These are phyloP conservation scores for Cladophialophora carrionii DNA, from an alignment of 2,329 filamentous ascomycete genomes.

Conservation along the genomic window DNA sequence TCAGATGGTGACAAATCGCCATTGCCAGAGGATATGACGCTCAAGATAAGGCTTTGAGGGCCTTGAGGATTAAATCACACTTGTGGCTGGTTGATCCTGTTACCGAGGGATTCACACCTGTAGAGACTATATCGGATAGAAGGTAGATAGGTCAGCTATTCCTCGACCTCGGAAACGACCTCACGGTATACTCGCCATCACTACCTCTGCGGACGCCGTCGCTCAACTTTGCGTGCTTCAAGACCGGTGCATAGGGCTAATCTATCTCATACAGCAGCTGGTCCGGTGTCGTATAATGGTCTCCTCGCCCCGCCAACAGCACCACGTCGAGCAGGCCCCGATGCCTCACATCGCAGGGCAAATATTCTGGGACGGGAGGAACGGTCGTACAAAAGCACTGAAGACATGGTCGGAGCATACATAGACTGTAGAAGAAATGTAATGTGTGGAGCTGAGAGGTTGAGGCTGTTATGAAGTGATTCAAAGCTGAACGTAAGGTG, in stretches of 20 bases:
- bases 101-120: background rate
- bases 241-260: too few species aligned
- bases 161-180: constrained; percentile 19
- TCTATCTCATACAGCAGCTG: constrained; percentile 39
- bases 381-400: background rate
- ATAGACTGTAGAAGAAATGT: background rate
- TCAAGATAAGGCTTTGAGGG: background rate
- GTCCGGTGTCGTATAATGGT: constrained; percentile 20
- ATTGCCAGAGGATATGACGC: background rate
- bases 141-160: background rate
- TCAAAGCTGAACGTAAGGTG: background rate
- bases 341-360: too few species aligned
- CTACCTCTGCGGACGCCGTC: constrained; percentile 36
- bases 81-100: background rate
- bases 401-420: background rate
- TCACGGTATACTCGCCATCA: constrained; percentile 39
- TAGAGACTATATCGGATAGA: background rate
- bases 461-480: background rate
- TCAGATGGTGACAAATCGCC: background rate
- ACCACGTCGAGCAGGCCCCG: constrained; percentile 41
- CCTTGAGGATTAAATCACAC: background rate
- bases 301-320: constrained; percentile 32
- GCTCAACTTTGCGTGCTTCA: constrained; percentile 33
- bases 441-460: too few species aligned
- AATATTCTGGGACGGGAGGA: too few species aligned